A percentile compares a stretch with the other conserved stretches of the same genome.
Evolutionary conservation across 225 moss, liverwort and hornwort species (phyloP).

Genomic region (Sphagnum tenellum): DNA sequence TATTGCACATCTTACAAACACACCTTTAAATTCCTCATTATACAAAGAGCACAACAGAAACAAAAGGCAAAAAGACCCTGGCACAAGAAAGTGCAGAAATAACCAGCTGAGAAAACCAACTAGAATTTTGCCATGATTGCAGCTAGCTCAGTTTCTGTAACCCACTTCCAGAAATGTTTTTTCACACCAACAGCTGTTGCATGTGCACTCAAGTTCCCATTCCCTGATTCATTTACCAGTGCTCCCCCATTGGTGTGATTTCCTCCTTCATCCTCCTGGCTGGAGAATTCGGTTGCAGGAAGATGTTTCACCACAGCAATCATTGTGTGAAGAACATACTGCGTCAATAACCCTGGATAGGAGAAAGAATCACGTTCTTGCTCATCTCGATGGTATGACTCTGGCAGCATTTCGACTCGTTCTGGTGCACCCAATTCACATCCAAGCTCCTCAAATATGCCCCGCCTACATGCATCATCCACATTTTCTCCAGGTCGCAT

Average conservation of each 20-base stretch:
- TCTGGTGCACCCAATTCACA: slow-evolving; percentile 50
- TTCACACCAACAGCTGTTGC: slow-evolving; percentile 16
- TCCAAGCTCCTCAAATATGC: slow-evolving; percentile 84
- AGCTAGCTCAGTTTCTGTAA: slow-evolving; percentile 31
- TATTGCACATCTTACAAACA: too few relatives aligned
- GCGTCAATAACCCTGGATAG: slow-evolving; percentile 80
- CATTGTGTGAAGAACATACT: slow-evolving; percentile 73
- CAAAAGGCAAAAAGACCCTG: too few relatives aligned
- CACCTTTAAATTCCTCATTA: too few relatives aligned
- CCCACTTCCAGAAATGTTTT: slow-evolving; percentile 49
- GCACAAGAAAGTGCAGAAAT: too few relatives aligned
- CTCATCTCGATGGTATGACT: slow-evolving; percentile 57
- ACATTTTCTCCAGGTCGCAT: slow-evolving; percentile 82
- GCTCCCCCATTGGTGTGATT: slow-evolving; percentile 8
- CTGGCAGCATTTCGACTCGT: slow-evolving; percentile 53
- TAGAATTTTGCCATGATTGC: slow-evolving; percentile 14
- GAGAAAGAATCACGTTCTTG: slow-evolving; percentile 78
- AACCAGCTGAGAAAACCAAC: too few relatives aligned
- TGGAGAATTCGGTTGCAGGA: slow-evolving; percentile 60
- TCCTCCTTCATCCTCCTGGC: slow-evolving; percentile 55
- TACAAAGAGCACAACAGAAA: too few relatives aligned
- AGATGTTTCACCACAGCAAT: slow-evolving; percentile 62
- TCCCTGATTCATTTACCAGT: slow-evolving; percentile 2
- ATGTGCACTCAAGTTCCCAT: not conserved
- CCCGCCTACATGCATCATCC: slow-evolving; percentile 71